These are phyloP conservation scores for Podila horticola DNA, from an alignment of 192 early-diverging fungal species.

Conservation along the genomic window DNA sequence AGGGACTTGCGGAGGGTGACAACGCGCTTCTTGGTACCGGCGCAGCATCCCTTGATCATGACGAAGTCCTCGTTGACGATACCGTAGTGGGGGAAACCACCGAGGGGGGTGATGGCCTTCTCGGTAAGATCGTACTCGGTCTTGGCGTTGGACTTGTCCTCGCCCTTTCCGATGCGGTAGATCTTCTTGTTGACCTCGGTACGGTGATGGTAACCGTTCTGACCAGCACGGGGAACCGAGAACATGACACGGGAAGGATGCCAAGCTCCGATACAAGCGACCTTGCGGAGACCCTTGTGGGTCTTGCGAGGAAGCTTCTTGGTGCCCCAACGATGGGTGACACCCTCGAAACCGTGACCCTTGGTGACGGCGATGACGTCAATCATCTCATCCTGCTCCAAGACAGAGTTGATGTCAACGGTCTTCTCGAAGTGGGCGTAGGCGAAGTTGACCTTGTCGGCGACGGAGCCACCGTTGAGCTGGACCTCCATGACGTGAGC, in stretches of 20 bases:
- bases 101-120: conserved; percentile 97
- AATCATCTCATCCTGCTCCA: conserved; percentile 99
- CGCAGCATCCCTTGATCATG: conserved; percentile 98
- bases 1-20: conserved; percentile 99
- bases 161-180: conserved; percentile 96
- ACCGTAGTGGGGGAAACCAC: conserved; percentile 99
- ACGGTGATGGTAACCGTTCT: conserved; percentile 99
- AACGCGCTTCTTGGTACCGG: conserved; percentile 97
- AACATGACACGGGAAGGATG: conserved; percentile 97
- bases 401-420: conserved; percentile 87
- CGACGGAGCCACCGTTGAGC: conserved; percentile 96
- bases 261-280: conserved; percentile 99
- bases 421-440: conserved; percentile 98
- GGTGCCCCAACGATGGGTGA: conserved; percentile 99
- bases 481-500: conserved; percentile 99
- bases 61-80: conserved; percentile 97
- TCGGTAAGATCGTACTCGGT: conserved; percentile 97
- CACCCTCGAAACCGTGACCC: conserved; percentile 99
- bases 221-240: conserved; percentile 99
- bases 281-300: conserved; percentile 99
- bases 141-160: conserved; percentile 82
- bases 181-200: conserved; percentile 99
- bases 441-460: conserved; percentile 98
- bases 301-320: conserved; percentile 99
- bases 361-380: conserved; percentile 99